Evolutionary conservation across 345 rosid species (phyloP), one percentile per base, ranked within the genome.

Genomic region (Anacardium occidentale): DNA sequence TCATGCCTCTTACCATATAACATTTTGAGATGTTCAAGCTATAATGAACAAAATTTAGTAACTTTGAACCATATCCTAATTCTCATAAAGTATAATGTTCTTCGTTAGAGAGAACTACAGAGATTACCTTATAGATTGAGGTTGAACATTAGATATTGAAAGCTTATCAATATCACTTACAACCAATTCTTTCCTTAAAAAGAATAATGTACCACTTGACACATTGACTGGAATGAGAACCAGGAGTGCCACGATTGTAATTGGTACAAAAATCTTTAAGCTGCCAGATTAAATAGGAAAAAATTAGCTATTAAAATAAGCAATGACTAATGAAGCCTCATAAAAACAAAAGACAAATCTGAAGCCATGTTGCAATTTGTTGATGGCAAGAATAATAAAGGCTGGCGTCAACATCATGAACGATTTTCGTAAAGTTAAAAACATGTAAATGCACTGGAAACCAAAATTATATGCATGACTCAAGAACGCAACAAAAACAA

Each of bases 201-300:
- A 88, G 76, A 81, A 88, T 18, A 95, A 77, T 5, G 94, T 92
- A 51, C 93, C 98, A 82, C 90, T 91, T 45, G 99, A 92, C 62
- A 92, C 89, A 74, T 92, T 95, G 75, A 95, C 99, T 29, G 99
- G 99, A 78, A 95, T 83, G 29, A 95, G 94, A 70, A 95, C 82
- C 68, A 80, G 82, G 34, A 95, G 87, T 3, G 96, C 97, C 77
- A 92, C 64, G 14, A 95, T 26, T 34, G 97, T 83, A 18, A 85
- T 79, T 17, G 99, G 99, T 52, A 78, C 86, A 81, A 95, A 95
- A 77, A 95, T 92, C 95, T 88, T 95, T 66, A 95, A 68, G 61
- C 99, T 95, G 93, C 64, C 74, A 84, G 37, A 82, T 11, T 29
- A 60, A 72, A 75, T 45, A 62, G 57, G 32, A 69, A 57, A 53